Base-by-base conservation (phyloP, 2,329 filamentous ascomycete species). In the Emericellopsis atlantica region DNA sequence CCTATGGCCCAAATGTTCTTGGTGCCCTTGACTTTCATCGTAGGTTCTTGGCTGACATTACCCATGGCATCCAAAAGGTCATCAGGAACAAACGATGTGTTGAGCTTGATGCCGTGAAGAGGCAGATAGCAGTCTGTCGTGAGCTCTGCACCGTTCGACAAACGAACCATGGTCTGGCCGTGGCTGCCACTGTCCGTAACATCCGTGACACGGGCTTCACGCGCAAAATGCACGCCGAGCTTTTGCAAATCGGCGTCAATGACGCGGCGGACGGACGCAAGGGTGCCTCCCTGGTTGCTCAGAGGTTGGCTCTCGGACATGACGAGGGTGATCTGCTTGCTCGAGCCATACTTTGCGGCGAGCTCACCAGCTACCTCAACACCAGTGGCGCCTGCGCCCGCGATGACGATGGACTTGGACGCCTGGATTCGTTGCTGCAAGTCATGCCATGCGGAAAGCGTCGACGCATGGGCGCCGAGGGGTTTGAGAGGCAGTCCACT, bases 321-420 rank as follows among this genome's bases (percentile, higher is more conserved):
- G 11, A 56, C 32, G n/a, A 41, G 23, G 12, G 40, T 41, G 22
- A 41, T 37, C 8, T 10, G 15, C 70, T 96, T 96, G 74, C 85
- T 88, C 62, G 96, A 81, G 64, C 98, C 92, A 70, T 96, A 96
- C 70, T 96, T 96, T 62, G 98, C 92, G 63, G 95, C 89, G 43
- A 79, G 63, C 60, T 79, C 74, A 29, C 65, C 72, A 2, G 70
- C 68, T 4, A 65, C 53, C 58, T 79, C 74, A 40, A 74, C 62
- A 41, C 74, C 74, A 2, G 74, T 78, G 36, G 67, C 48, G 32
- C 74, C 74, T 1, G 65, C 73, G 38, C 74, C 74, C 4, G 64
- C 73, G 14, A 79, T 58, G 43, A 77, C 63, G 49, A 78, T 66
- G 52, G 69, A 67, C 44, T 58, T 58, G 4, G 74, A 73, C 2